Evolutionary conservation across 371 early-diverging fungal species (phyloP).

Genomic region (Actinomortierella ambigua): DNA sequence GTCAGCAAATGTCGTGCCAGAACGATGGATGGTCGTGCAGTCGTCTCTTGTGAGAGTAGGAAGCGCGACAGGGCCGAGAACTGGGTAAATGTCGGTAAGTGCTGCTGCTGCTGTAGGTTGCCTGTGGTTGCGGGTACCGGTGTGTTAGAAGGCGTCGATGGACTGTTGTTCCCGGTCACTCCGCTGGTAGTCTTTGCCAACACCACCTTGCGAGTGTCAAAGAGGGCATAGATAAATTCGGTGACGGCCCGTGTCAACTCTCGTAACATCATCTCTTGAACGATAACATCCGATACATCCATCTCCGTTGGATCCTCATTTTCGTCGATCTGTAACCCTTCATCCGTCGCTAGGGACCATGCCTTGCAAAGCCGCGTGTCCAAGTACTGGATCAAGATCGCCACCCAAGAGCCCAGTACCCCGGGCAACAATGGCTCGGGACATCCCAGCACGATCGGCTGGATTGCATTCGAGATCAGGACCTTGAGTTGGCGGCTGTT

Average conservation of each 20-base stretch:
- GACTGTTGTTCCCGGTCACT: not conserved
- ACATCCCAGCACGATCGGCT: constrained; percentile 52
- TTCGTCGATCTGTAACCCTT: constrained; percentile 36
- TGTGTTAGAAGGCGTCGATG: too few species aligned
- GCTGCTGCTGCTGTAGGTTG: not conserved
- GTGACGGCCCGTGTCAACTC: constrained; percentile 50
- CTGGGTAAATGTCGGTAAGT: constrained; percentile 13
- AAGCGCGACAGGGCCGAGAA: constrained; percentile 32
- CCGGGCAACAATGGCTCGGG: constrained; percentile 36
- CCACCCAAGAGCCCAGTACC: constrained; percentile 45
- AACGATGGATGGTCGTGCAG: constrained; percentile 22
- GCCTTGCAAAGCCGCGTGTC: constrained; percentile 35
- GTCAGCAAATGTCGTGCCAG: constrained; percentile 42
- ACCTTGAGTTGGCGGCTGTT: constrained; percentile 52
- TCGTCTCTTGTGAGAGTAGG: constrained; percentile 27
- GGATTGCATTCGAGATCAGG: constrained; percentile 44
- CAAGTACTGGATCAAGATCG: constrained; percentile 48
- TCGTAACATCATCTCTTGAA: constrained; percentile 52
- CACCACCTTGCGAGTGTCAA: constrained; percentile 12
- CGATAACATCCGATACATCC: constrained; percentile 56
- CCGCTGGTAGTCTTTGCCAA: constrained; percentile 4
- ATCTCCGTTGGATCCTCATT: constrained; percentile 43
- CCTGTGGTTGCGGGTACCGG: too few species aligned
- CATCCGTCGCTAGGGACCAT: constrained; percentile 33
- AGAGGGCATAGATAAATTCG: constrained; percentile 36